Evolutionary conservation across 176 grass and related monocot genomes (phyloP).

Genomic region (Elymus sibiricus): DNA sequence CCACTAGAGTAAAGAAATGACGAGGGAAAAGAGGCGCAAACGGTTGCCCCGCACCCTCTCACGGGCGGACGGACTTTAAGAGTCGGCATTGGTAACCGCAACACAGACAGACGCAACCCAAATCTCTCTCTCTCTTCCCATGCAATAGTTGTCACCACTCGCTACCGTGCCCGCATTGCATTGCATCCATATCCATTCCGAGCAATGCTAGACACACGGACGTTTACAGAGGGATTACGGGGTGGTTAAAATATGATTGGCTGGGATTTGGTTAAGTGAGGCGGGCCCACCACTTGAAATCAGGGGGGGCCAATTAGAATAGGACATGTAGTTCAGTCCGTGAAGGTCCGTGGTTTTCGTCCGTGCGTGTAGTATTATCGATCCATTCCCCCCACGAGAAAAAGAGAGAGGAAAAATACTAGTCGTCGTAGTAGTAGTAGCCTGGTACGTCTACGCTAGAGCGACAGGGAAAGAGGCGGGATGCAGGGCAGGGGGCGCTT

Average conservation of each 20-base stretch:
- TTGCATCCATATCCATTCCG: constrained; percentile 32
- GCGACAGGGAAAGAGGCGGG: background rate
- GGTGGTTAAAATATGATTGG: too few species aligned
- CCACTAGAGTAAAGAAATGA: background rate
- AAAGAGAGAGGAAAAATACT: background rate
- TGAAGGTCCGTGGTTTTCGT: too few species aligned
- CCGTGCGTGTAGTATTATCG: too few species aligned
- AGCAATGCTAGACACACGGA: too few species aligned
- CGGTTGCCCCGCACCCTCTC: constrained; percentile 1
- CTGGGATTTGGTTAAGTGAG: too few species aligned
- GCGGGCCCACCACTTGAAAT: too few species aligned
- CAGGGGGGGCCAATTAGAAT: too few species aligned
- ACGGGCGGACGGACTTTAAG: background rate
- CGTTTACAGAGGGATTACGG: too few species aligned
- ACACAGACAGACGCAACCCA: constrained; percentile 1
- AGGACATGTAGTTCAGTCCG: too few species aligned
- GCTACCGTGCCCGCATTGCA: background rate
- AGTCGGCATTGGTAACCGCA: constrained; percentile 29
- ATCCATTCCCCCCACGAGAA: background rate
- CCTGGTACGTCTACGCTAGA: constrained; percentile 14
- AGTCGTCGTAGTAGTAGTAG: background rate
- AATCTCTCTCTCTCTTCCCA: background rate
- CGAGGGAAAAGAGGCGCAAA: background rate
- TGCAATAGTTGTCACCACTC: constrained; percentile 11
- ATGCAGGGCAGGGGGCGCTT: constrained; percentile 10